Base-by-base conservation (phyloP, 1,284 basidiomycete species). In the Leccinum pallidistipes region DNA sequence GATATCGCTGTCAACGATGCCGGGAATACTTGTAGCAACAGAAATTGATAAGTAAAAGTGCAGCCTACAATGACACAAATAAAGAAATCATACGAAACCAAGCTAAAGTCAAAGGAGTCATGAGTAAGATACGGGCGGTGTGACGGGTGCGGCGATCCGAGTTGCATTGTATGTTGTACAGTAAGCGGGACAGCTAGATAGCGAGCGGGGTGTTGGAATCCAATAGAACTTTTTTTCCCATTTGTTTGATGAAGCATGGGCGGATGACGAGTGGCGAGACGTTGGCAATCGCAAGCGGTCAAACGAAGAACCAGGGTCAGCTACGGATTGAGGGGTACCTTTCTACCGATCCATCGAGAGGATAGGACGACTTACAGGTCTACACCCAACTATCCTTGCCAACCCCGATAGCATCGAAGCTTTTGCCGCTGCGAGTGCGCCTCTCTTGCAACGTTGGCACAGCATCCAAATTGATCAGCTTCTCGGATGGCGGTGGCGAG, bases 341-440 rank as follows among this genome's bases (percentile, higher is more conserved):
- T 72, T 63, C 63, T 57, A 74, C 70, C 68, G 72, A 65, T 62
- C 49, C 56, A 61, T 52, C 7, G 8, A n/a, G 18, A 16, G 21
- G 53, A 59, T 58, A 27, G 40, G 54, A 69, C 40, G 47, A 57
- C 65, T 67, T 68, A 77, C 74, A 62, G 60, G 65, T 60, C 70
- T 74, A 80, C 36, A 82, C 77, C 84, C 83, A 85, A 52, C 77
- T 77, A 58, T 84, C 82, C 67, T 81, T 79, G 59, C 82, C 82
- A 4, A 81, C 76, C 24, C 81, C 80, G 65, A 90, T 88, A 52
- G 86, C 90, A 69, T 91, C 90, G 66, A 92, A 92, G 74, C 84
- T 89, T 78, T 90, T 92, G 59, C 90, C 90, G 67, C 90, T 92
- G 62, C 90, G 79, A 16, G 87, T 88, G 67, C 87, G 82, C 63